Conservation (phyloP, 306 rosid species). For the Rosa persica region DNA sequence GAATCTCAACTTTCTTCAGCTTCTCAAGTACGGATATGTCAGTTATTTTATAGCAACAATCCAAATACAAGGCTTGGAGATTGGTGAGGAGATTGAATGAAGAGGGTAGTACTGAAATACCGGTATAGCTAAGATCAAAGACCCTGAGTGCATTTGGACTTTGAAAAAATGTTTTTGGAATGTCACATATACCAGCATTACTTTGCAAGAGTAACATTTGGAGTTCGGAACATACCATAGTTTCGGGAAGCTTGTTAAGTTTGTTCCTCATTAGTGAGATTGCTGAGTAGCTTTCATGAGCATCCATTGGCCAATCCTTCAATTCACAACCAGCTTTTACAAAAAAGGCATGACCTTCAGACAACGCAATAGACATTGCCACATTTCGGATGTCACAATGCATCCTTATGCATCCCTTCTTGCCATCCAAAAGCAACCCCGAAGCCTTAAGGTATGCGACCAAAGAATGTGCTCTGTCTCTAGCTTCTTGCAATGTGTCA, state of each 20-base stretch:
- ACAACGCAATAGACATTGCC: conserved; percentile 18
- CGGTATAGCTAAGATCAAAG: neutral
- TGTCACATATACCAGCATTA: neutral
- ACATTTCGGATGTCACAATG: conserved; percentile 21
- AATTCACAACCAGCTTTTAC: neutral
- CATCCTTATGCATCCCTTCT: conserved; percentile 10
- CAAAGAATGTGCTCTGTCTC: neutral
- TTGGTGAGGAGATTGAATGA: neutral
- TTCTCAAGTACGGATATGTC: conserved; percentile 9
- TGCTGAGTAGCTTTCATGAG: neutral
- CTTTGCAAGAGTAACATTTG: conserved; percentile 12
- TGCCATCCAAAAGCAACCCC: conserved; percentile 14
- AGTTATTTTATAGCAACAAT: neutral
- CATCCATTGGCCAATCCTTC: conserved; percentile 13
- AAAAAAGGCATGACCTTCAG: neutral
- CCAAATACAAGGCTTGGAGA: conserved; percentile 12
- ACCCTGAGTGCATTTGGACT: neutral
- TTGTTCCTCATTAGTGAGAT: conserved; percentile 16
- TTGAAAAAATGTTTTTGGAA: neutral
- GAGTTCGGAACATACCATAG: neutral
- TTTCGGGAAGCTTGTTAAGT: conserved; percentile 10
- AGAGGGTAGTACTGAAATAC: neutral
- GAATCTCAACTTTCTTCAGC: conserved; percentile 3
- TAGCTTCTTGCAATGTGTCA: conserved; percentile 2
- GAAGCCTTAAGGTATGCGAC: conserved; percentile 10